Base-by-base conservation (phyloP, 2,329 filamentous ascomycete species). In the Penicillium concentricum region DNA sequence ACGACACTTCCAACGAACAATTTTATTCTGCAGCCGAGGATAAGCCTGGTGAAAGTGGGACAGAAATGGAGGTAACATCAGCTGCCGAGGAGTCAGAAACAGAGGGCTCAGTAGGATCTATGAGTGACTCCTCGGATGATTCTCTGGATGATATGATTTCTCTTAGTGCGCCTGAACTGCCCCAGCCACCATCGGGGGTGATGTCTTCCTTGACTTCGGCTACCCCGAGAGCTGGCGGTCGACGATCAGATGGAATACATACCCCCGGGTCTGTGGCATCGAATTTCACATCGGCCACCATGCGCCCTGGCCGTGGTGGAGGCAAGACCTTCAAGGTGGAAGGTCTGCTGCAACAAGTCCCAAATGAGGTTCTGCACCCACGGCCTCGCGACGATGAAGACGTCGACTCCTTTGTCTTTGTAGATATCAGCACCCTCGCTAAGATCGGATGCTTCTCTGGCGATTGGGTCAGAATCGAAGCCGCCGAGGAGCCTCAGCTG, bases 371-470 rank as follows among this genome's bases (percentile, higher is more conserved):
- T 2, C 79, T 99, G 2, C 89, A 97, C 62, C 94, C 94, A 0
- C 92, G 89, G 63, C 93, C 94, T 2, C 74, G 81, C 0, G 84
- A 86, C 26, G 92, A 97, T 59, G 94, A 99, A 59, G 92, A 96
- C 62, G 89, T 95, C 65, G 86, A 88, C 65, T 87, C 91, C 2
- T 87, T 94, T 46, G 84, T 97, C 2, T 99, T 93, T 68, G 92
- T 99, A 5, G 92, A 97, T 66, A 88, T 95, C 8, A 87, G 85
- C 56, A 90, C 91, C 1, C 76, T 99, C 20, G 88, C 91, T 15
- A 92, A 92, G 65, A 88, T 99, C 52, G 92, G 93, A 16, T 97
- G 93, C 73, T 99, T 99, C 71, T 97, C 93, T 0, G 94, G 94
- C 30, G 94, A 99, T 70, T 99, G 94, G 94, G 91, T 96, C 12